Percentiles rank a stretch among this genome's conserved stretches.
phyloP scores from a whole-genome alignment of 2,329 filamentous ascomycete genomes.

The Diaporthe amygdali region DNA sequence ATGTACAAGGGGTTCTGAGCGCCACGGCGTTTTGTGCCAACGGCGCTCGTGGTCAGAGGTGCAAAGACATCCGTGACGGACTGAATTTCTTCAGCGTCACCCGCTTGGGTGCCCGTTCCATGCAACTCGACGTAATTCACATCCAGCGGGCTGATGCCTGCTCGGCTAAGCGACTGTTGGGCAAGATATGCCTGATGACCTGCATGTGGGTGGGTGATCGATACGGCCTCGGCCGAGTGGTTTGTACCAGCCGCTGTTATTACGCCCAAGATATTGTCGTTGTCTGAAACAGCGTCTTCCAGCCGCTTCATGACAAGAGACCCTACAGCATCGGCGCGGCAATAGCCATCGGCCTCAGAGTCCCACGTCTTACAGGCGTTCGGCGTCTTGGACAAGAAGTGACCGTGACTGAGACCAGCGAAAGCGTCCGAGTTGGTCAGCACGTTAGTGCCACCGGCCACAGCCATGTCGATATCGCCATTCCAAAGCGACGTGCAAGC shows the following conservation, averaged over 20 bases:
- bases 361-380: slow-evolving; percentile 59
- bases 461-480: slow-evolving; percentile 69
- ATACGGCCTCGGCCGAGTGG: too few relatives aligned
- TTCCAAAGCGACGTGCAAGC: slow-evolving; percentile 69
- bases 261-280: slow-evolving; percentile 69
- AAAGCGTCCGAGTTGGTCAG: slow-evolving; percentile 71
- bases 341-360: slow-evolving; percentile 65
- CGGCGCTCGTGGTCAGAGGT: too few relatives aligned
- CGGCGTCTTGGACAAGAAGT: slow-evolving; percentile 62
- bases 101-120: slow-evolving; percentile 74
- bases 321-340: slow-evolving; percentile 54
- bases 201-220: slow-evolving; percentile 74
- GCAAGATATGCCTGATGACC: slow-evolving; percentile 67
- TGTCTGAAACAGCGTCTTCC: slow-evolving; percentile 54
- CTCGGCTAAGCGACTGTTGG: slow-evolving; percentile 60
- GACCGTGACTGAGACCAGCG: slow-evolving; percentile 66
- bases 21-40: slow-evolving; percentile 44
- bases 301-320: slow-evolving; percentile 56
- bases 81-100: slow-evolving; percentile 69
- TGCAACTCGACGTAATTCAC: slow-evolving; percentile 73
- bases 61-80: slow-evolving; percentile 66
- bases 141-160: slow-evolving; percentile 58
- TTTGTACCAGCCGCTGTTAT: slow-evolving; percentile 68
- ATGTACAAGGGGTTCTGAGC: slow-evolving; percentile 46
- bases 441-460: slow-evolving; percentile 69